Percentiles rank a stretch among this genome's conserved stretches.
phyloP scores from a whole-genome alignment of 768 basidiomycete genomes.

The Suillus discolor region DNA sequence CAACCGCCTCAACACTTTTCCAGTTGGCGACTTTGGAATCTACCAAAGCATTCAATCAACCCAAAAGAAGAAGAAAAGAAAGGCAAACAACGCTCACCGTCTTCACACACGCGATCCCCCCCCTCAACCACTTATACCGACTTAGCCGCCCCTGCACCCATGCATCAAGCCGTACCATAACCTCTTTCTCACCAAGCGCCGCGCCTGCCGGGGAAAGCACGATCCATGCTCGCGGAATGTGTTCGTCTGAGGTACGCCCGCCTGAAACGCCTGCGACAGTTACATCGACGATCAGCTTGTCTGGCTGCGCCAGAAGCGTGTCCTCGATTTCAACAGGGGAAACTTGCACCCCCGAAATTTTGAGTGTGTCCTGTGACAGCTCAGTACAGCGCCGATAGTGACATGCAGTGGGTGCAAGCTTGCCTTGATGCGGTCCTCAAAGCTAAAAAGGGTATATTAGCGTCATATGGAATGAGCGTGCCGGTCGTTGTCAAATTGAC shows the following conservation, averaged over 20 bases:
- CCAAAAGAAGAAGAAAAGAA: background rate
- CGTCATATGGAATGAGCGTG: background rate
- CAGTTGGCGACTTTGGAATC: slow-evolving; percentile 71
- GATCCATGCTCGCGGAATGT: slow-evolving; percentile 71
- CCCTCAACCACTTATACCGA: slow-evolving; percentile 70
- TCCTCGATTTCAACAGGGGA: slow-evolving; percentile 74
- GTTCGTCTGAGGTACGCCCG: slow-evolving; percentile 65
- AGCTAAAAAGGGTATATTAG: slow-evolving; percentile 39
- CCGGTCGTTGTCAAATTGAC: slow-evolving; percentile 15
- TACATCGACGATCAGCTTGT: slow-evolving; percentile 57
- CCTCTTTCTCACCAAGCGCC: slow-evolving; percentile 41
- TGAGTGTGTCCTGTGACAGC: slow-evolving; percentile 59
- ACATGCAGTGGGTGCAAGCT: slow-evolving; percentile 7
- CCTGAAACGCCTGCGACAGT: slow-evolving; percentile 72
- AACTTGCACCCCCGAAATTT: slow-evolving; percentile 74
- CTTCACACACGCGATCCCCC: slow-evolving; percentile 62
- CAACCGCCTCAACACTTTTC: slow-evolving; percentile 60
- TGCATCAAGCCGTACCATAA: slow-evolving; percentile 46
- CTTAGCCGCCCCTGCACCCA: slow-evolving; percentile 64
- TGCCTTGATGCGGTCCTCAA: slow-evolving; percentile 68
- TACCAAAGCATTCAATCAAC: slow-evolving; percentile 22
- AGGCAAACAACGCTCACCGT: slow-evolving; percentile 41
- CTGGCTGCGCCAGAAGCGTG: slow-evolving; percentile 57
- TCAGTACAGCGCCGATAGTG: slow-evolving; percentile 15
- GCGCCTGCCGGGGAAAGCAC: slow-evolving; percentile 59